A percentile compares a stretch with the other conserved stretches of the same genome.
Conservation (phyloP, 2,329 filamentous ascomycete species). For the Diaporthe nobilis region DNA sequence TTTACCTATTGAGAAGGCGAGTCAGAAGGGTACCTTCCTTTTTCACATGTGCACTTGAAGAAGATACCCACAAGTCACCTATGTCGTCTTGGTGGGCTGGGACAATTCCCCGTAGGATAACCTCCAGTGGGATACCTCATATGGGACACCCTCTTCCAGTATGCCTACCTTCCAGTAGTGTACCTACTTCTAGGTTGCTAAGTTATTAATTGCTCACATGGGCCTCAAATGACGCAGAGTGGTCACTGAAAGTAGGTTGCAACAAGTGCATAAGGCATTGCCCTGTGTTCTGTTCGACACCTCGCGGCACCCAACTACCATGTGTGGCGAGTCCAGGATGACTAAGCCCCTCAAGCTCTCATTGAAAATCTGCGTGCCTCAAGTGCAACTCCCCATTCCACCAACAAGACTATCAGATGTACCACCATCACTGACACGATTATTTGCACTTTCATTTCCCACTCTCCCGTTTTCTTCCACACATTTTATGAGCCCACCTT, state of each 20-base stretch:
- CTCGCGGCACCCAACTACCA: background rate
- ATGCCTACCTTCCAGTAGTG: background rate
- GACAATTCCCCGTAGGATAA: background rate
- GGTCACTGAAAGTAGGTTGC: background rate
- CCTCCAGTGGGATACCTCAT: background rate
- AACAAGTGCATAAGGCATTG: background rate
- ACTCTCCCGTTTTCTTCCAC: no score
- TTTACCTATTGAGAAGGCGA: background rate
- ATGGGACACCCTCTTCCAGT: background rate
- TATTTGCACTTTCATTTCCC: background rate
- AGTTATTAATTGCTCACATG: background rate
- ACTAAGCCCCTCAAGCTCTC: slow-evolving; percentile 14
- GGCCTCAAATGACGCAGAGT: no score
- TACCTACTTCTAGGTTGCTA: background rate
- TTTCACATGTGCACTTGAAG: background rate
- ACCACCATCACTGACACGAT: background rate
- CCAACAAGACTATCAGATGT: background rate
- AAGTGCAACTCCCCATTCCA: background rate
- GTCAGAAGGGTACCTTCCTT: background rate
- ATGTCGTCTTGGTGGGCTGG: background rate
- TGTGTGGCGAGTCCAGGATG: background rate
- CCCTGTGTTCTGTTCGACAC: background rate
- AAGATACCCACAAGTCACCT: background rate
- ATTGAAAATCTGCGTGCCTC: slow-evolving; percentile 19
- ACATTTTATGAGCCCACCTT: background rate